Evolutionary conservation across 257 asterid genomes (phyloP), one percentile per base, ranked within the genome.

Genomic region (Linderniella brevidens): DNA sequence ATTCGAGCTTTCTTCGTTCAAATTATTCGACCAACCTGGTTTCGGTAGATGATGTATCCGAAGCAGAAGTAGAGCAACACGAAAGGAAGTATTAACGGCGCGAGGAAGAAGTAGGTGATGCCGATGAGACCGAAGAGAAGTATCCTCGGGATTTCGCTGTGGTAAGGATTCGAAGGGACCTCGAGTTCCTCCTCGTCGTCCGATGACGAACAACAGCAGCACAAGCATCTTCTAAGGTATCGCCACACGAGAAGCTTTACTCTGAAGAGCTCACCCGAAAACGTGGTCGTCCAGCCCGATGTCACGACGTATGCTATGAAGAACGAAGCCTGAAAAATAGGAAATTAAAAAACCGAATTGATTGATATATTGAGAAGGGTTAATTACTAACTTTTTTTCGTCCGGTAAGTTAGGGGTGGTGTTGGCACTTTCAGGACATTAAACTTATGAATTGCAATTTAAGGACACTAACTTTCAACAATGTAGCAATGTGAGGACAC

Each of bases 291-390:
- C 99, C 99, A 90, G 61, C 99, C 99, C 54, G 95, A 78, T 41
- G 99, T 90, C 59, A 90, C 94, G 48, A 90, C 96, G 66, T 90
- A 90, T 3, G 99, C 81, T 52, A 85, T 81, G 78, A 88, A 90
- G 74, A 90, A 90, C 19, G 93, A 62, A 52, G 96, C 96, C 99
- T 90, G 67, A 66, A 43, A 41, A 29, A 25, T 44, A 48, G 48
- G 48, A 12, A 47, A 47, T 3, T 13, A 13, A 25, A 6, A 25
- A 25, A 6, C n/a, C n/a, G 32, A 25, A 25, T 25, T 25, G 32
- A 25, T n/a, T n/a, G n/a, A n/a, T n/a, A n/a, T n/a, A n/a, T n/a
- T n/a, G n/a, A n/a, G n/a, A n/a, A n/a, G n/a, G n/a, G n/a, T n/a
- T n/a, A n/a, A n/a, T n/a, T n/a, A n/a, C n/a, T n/a, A n/a, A n/a